These are phyloP conservation scores for Zizania palustris DNA, from an alignment of 202 grass and related monocot species.

Conservation along the genomic window DNA sequence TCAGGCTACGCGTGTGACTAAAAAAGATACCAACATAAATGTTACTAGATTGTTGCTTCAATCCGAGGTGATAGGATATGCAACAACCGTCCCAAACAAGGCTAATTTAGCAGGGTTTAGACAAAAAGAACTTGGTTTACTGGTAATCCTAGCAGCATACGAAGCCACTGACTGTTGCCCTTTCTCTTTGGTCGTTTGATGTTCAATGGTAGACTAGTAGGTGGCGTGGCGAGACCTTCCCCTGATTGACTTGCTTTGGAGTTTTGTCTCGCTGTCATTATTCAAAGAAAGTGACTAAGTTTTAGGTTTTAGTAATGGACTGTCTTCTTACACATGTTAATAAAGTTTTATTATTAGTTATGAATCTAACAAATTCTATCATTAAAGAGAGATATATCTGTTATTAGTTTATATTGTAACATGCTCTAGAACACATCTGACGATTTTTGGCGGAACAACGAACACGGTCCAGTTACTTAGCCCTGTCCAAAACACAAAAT, in stretches of 20 bases:
- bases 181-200: background rate
- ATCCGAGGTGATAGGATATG: too few relatives aligned
- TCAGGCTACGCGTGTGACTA: too few relatives aligned
- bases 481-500: background rate
- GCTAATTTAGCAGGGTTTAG: background rate
- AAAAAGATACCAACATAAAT: too few relatives aligned
- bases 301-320: too few relatives aligned
- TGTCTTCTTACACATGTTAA: too few relatives aligned
- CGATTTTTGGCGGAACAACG: background rate
- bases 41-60: background rate
- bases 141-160: background rate
- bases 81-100: background rate
- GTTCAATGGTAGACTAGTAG: background rate
- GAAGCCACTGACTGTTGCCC: background rate
- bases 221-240: slow-evolving; percentile 13
- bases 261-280: background rate
- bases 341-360: too few relatives aligned
- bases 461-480: background rate
- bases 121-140: background rate
- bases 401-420: too few relatives aligned
- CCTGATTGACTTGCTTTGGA: background rate
- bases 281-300: too few relatives aligned
- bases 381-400: too few relatives aligned
- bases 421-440: too few relatives aligned
- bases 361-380: too few relatives aligned